These are phyloP conservation scores for Breynia disticha DNA, from an alignment of 441 rosid species.

Conservation along the genomic window DNA sequence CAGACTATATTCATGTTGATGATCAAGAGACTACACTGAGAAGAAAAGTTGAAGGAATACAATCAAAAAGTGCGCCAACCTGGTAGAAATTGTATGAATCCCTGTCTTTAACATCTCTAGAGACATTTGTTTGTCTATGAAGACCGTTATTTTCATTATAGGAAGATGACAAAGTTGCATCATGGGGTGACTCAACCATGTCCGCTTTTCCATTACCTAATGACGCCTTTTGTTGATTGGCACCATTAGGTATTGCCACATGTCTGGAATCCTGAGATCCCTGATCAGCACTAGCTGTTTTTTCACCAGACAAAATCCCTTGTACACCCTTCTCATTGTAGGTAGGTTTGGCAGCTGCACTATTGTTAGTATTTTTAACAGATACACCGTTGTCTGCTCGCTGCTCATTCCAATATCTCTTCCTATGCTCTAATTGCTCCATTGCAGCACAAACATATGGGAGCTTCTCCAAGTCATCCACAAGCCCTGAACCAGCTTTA, in stretches of 20 bases:
- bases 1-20: no score
- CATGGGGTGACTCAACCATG: constrained; percentile 27
- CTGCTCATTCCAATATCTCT: constrained; percentile 70
- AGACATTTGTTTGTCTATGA: constrained; percentile 24
- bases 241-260: constrained; percentile 18
- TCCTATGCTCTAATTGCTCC: constrained; percentile 72
- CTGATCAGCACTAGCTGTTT: constrained; percentile 23
- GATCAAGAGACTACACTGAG: no score
- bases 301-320: constrained; percentile 17
- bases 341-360: constrained; percentile 19
- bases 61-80: constrained; percentile 34
- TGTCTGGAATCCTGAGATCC: constrained; percentile 15
- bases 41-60: constrained; percentile 1
- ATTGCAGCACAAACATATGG: constrained; percentile 86
- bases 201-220: constrained; percentile 20
- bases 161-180: constrained; percentile 28
- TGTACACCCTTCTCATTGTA: constrained; percentile 19
- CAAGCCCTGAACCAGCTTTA: constrained; percentile 81
- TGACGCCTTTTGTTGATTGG: constrained; percentile 23
- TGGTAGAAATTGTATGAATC: constrained; percentile 77
- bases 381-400: constrained; percentile 22
- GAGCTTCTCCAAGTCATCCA: constrained; percentile 84
- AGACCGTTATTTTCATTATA: constrained; percentile 31
- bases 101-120: constrained; percentile 37
- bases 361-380: no score